phyloP scores from a whole-genome alignment of 306 rosid species.

The Vigna unguiculata region DNA sequence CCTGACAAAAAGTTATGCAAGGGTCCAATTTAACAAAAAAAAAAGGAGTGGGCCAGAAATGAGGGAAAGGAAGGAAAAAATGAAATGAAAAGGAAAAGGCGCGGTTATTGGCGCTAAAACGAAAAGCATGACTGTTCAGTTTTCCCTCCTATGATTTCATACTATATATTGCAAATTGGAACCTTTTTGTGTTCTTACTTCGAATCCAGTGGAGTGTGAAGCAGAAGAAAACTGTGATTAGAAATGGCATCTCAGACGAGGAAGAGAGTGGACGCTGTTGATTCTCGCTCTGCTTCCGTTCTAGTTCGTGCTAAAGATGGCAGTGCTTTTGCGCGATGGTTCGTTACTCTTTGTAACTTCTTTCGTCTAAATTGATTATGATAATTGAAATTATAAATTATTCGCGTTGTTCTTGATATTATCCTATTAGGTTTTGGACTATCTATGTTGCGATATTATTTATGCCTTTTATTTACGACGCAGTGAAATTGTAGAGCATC shows the following conservation, averaged over 20 bases:
- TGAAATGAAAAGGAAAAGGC: conserved; percentile 12
- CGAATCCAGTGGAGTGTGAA: background rate
- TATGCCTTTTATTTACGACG: background rate
- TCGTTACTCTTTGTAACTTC: background rate
- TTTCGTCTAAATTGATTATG: background rate
- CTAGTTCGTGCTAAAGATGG: conserved; percentile 83
- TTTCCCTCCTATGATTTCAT: conserved; percentile 38
- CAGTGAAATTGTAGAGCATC: too few relatives aligned
- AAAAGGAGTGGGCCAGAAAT: background rate
- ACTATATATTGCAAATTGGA: background rate
- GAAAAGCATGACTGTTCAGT: background rate
- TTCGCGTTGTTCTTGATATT: background rate
- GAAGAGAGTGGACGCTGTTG: conserved; percentile 81
- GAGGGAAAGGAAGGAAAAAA: background rate
- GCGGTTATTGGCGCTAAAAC: conserved; percentile 40
- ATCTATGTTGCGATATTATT: background rate
- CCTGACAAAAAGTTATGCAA: background rate
- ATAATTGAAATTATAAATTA: too few relatives aligned
- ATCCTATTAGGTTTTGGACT: background rate
- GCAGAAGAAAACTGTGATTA: background rate
- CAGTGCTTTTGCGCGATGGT: conserved; percentile 94
- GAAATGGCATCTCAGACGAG: conserved; percentile 53
- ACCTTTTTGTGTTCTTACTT: background rate
- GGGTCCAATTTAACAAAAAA: background rate
- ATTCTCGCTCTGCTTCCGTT: conserved; percentile 45